phyloP scores from a whole-genome alignment of 768 basidiomycete species.

The Xerocomellus intermedius region DNA sequence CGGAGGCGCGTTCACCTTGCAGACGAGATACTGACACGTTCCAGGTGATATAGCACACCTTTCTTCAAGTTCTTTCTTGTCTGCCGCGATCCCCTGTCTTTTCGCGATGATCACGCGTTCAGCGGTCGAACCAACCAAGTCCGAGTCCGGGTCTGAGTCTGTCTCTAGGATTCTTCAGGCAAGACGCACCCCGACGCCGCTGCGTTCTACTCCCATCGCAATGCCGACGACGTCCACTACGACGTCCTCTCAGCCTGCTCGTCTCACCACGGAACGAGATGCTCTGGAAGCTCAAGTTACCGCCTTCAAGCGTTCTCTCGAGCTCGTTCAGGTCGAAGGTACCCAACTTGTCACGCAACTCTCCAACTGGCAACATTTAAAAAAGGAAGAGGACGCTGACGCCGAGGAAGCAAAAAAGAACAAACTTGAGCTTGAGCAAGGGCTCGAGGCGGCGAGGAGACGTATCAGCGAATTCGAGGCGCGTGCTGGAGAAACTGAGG shows the following conservation, averaged over 20 bases:
- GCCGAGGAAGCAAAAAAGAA: slow-evolving; percentile 53
- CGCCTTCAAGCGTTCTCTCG: slow-evolving; percentile 55
- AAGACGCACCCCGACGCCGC: slow-evolving; percentile 20
- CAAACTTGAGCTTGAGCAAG: slow-evolving; percentile 54
- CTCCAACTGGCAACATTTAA: slow-evolving; percentile 65
- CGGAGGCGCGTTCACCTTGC: slow-evolving; percentile 2
- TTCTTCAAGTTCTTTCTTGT: neutral
- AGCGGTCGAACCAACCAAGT: slow-evolving; percentile 17
- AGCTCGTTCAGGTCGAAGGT: slow-evolving; percentile 56
- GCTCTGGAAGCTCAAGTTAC: slow-evolving; percentile 50
- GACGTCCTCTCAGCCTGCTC: slow-evolving; percentile 51
- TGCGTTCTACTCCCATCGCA: slow-evolving; percentile 16
- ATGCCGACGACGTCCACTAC: slow-evolving; percentile 37
- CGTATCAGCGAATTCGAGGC: slow-evolving; percentile 31
- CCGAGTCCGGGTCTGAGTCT: too few species aligned
- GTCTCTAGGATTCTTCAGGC: slow-evolving; percentile 4
- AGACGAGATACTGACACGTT: neutral
- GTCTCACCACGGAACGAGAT: slow-evolving; percentile 57
- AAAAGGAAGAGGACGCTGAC: slow-evolving; percentile 60
- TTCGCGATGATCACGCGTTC: slow-evolving; percentile 30
- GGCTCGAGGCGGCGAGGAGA: slow-evolving; percentile 46
- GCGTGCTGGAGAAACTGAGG: slow-evolving; percentile 20
- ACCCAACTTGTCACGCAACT: slow-evolving; percentile 60
- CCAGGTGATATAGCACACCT: neutral
- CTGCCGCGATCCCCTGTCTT: neutral